These are phyloP conservation scores for Forsythia viridissima DNA, from an alignment of 257 asterid species.

Conservation along the genomic window DNA sequence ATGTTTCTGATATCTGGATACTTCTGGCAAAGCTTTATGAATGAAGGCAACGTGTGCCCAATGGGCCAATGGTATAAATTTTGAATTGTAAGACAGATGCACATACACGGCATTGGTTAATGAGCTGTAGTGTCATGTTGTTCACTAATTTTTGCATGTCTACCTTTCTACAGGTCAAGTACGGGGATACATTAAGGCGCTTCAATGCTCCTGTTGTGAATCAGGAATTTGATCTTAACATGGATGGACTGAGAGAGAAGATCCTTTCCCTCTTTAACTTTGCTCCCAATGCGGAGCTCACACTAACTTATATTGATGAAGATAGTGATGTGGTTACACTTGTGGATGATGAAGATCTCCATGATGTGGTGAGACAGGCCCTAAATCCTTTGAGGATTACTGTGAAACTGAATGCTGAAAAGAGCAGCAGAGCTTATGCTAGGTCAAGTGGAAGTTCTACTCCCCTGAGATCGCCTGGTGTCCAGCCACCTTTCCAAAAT, in stretches of 20 bases:
- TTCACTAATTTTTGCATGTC: not conserved
- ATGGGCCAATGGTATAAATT: not conserved
- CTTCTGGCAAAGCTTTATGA: not conserved
- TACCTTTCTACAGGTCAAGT: slow-evolving; percentile 60
- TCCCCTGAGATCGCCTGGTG: slow-evolving; percentile 42
- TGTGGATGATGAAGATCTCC: slow-evolving; percentile 80
- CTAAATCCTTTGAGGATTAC: slow-evolving; percentile 77
- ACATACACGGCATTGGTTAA: too few relatives aligned
- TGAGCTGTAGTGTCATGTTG: not conserved
- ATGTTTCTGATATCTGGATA: not conserved
- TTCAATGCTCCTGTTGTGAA: slow-evolving; percentile 50
- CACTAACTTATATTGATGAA: slow-evolving; percentile 76
- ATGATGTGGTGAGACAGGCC: slow-evolving; percentile 69
- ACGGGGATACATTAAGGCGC: slow-evolving; percentile 75
- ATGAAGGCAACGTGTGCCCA: not conserved
- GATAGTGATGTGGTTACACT: slow-evolving; percentile 74
- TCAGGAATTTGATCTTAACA: slow-evolving; percentile 42
- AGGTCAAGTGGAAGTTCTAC: slow-evolving; percentile 46
- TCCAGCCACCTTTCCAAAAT: slow-evolving; percentile 30
- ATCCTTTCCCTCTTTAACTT: slow-evolving; percentile 62
- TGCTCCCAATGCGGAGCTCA: slow-evolving; percentile 46
- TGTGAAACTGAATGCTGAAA: slow-evolving; percentile 38
- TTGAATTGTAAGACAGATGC: not conserved
- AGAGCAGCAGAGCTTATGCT: slow-evolving; percentile 22
- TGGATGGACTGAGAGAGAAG: slow-evolving; percentile 68